Conservation (phyloP, 2,329 filamentous ascomycete species). For the Talaromyces sp. region DNA sequence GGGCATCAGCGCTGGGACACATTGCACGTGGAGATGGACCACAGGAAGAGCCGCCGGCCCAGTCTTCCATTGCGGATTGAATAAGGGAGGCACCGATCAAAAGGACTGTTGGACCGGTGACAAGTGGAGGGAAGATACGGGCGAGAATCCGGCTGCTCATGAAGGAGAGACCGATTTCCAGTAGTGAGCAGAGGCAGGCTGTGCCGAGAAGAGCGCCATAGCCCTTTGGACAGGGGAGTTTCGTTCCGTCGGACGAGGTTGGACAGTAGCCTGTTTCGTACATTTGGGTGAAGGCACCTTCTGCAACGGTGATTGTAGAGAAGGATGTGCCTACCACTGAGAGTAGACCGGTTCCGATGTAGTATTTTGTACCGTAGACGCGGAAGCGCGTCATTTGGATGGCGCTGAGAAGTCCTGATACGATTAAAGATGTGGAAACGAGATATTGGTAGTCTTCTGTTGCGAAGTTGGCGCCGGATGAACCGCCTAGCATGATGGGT, state of each 20-base stretch:
- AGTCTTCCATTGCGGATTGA: slow-evolving; percentile 64
- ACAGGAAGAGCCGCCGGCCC: slow-evolving; percentile 66
- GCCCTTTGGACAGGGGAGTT: slow-evolving; percentile 65
- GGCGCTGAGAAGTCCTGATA: slow-evolving; percentile 65
- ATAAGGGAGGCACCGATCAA: slow-evolving; percentile 69
- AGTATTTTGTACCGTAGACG: slow-evolving; percentile 65
- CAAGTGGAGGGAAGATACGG: slow-evolving; percentile 67
- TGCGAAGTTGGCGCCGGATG: slow-evolving; percentile 60
- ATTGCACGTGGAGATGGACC: slow-evolving; percentile 54
- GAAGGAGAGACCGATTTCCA: slow-evolving; percentile 68
- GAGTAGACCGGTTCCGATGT: slow-evolving; percentile 66
- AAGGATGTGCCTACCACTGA: slow-evolving; percentile 70
- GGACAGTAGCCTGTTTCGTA: slow-evolving; percentile 68
- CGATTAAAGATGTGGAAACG: slow-evolving; percentile 69
- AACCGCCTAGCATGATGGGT: slow-evolving; percentile 63
- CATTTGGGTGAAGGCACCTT: slow-evolving; percentile 64
- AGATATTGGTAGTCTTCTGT: slow-evolving; percentile 63
- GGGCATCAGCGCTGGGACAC: slow-evolving; percentile 62
- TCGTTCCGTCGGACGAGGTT: slow-evolving; percentile 56
- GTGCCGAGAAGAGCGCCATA: slow-evolving; percentile 69
- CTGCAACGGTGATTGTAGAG: slow-evolving; percentile 66
- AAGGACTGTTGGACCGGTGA: slow-evolving; percentile 68
- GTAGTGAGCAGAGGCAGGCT: slow-evolving; percentile 47
- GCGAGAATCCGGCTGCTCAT: slow-evolving; percentile 62
- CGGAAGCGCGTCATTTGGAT: slow-evolving; percentile 70